A percentile compares a stretch with the other conserved stretches of the same genome.
These are phyloP conservation scores for Cyberlindnera lachancei DNA, from an alignment of 805 yeast species.

Conservation along the genomic window DNA sequence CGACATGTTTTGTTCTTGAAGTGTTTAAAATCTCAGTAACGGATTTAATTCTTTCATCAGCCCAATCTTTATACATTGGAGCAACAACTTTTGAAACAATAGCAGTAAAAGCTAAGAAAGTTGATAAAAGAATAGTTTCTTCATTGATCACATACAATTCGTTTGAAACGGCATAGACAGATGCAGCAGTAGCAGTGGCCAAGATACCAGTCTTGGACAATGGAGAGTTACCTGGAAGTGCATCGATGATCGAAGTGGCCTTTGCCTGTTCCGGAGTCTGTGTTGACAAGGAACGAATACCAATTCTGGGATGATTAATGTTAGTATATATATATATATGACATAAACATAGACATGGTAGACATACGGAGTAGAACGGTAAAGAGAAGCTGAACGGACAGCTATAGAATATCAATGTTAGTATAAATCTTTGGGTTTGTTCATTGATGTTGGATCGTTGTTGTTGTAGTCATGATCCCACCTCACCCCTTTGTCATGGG, in stretches of 20 bases:
- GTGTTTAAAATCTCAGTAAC: constrained; percentile 76
- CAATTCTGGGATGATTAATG: constrained; percentile 27
- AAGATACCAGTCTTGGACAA: constrained; percentile 90
- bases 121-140: constrained; percentile 78
- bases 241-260: constrained; percentile 84
- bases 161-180: constrained; percentile 88
- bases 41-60: constrained; percentile 75
- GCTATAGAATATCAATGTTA: constrained; percentile 1
- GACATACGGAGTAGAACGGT: constrained; percentile 1
- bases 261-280: constrained; percentile 77
- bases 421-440: no score
- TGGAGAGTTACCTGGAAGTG: constrained; percentile 85
- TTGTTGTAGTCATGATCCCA: no score
- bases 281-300: constrained; percentile 58
- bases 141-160: constrained; percentile 90
- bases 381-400: constrained; percentile 2
- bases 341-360: neutral
- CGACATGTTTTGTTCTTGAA: constrained; percentile 84
- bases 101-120: constrained; percentile 71
- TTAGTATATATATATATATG: neutral
- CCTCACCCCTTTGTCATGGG: no score
- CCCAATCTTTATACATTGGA: constrained; percentile 93
- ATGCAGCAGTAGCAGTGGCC: constrained; percentile 93
- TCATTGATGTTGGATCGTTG: no score
- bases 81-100: constrained; percentile 82